Evolutionary conservation across 108 stramenopile genomes (phyloP).

Genomic region (Nitzschia sp.): DNA sequence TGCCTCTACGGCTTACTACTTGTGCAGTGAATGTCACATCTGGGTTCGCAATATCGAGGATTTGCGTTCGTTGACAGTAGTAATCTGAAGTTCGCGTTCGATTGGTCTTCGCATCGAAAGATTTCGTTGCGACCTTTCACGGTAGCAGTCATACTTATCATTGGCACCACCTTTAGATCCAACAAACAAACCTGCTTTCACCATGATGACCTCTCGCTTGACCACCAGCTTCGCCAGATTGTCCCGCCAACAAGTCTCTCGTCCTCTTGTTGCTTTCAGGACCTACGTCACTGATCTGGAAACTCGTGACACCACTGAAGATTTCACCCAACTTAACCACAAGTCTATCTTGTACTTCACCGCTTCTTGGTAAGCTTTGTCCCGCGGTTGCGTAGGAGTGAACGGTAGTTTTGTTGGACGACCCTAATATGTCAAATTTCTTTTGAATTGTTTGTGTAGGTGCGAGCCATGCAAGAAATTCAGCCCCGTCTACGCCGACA

Average conservation of each 20-base stretch:
- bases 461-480: constrained; percentile 74
- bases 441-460: constrained; percentile 25
- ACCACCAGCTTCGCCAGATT: background rate
- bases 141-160: background rate
- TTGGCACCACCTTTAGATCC: background rate
- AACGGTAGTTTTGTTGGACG: background rate
- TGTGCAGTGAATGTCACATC: too few relatives aligned
- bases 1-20: too few relatives aligned
- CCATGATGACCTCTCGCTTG: constrained; percentile 6
- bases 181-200: too few relatives aligned
- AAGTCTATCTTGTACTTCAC: constrained; percentile 80
- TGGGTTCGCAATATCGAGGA: too few relatives aligned
- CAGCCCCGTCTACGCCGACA: constrained; percentile 59
- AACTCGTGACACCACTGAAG: constrained; percentile 64
- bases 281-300: constrained; percentile 55
- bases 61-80: too few relatives aligned
- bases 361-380: constrained; percentile 37
- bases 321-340: constrained; percentile 60
- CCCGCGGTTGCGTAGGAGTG: background rate
- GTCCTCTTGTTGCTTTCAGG: constrained; percentile 16
- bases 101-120: too few relatives aligned
- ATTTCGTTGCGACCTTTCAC: background rate
- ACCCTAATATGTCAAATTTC: constrained; percentile 1
- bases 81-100: too few relatives aligned
- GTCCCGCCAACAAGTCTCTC: background rate